Evolutionary conservation across 306 rosid species (phyloP), one percentile per base, ranked within the genome.

Genomic region (Begonia peltatifolia): DNA sequence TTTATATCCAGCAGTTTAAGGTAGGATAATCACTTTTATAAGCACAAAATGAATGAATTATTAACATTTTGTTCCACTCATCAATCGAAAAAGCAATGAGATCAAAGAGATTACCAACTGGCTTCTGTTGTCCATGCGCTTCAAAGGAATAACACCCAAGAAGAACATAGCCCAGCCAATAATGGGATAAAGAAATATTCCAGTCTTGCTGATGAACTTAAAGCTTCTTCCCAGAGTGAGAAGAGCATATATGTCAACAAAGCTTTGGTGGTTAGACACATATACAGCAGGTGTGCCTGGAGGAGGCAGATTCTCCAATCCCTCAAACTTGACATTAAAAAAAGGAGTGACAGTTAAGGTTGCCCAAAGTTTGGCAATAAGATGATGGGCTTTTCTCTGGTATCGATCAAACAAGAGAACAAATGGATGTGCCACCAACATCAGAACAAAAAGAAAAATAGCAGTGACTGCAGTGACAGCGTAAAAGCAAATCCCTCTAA

Each of bases 151-250:
- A 61, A 58, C 68, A 13, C 99, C 95, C 68, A 90, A 52, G 65
- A 90, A 62, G 71, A 76, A 83, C 99, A 90, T 90, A 44, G 95
- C 99, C 99, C 99, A 90, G 23, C 99, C 99, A 62, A 90, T 75
- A 57, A 90, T 51, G 52, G 99, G 94, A 70, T 41, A 78, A 68
- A 90, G 79, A 67, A 90, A 90, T 76, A 90, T 80, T 63, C 77
- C 76, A 50, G 99, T 90, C 94, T 90, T 90, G 86, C 99, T 90
- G 65, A 90, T 86, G 75, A 90, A 86, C 71, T 86, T 90, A 61
- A 78, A 90, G 71, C 79, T 71, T 71, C 92, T 80, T 38, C 99
- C 94, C 14, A 90, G 70, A 18, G 88, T 90, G 53, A 86, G 84
- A 75, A 86, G 92, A 44, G 89, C 73, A 61, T 80, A 90, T 71